Evolutionary conservation across 2,329 filamentous ascomycete species (phyloP), one percentile per base, ranked within the genome.

Genomic region (Stylonectria norvegica): DNA sequence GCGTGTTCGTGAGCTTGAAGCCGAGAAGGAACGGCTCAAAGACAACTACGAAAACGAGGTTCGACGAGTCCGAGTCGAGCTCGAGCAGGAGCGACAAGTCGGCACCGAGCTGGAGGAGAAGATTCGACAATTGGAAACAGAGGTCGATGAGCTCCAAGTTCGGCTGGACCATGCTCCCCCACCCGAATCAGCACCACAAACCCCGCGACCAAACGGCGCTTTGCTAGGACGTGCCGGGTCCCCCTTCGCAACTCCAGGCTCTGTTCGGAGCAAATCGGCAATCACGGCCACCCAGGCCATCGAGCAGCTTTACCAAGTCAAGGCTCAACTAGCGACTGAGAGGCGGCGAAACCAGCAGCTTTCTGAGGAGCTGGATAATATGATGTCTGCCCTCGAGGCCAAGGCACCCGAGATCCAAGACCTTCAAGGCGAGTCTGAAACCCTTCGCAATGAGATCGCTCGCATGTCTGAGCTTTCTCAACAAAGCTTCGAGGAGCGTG

Each of bases 321-420:
- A 93, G 72, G 73, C 79, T 40, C 78, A 86, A 54, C 73, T 96
- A 22, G 81, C 83, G 4, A 78, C 75, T 3, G 86, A 95, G 62
- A 83, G 83, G 59, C 78, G 86, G 43, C 79, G 82, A 16, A 89
- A 80, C 53, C 80, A 86, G 48, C 81, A 88, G 58, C 78, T 96
- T 9, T 78, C 79, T 14, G 77, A 81, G 25, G 81, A 91, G 31
- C 71, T 97, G 31, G 88, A 96, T 49, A 86, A 93, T 43, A 87
- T 96, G 70, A 79, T 96, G 43, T 77, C 82, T 25, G 85, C 90
- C 42, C 68, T 97, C 25, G 90, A 98, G 62, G 83, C 83, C 17
- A 90, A 87, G 61, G 83, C 85, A 18, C 93, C 93, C 0, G 89
- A 96, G 57, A 79, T 96, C 20, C 83, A 95, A 47, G 90, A 97